phyloP scores from a whole-genome alignment of 2,329 filamentous ascomycete species.

The Tolypocladium tropicale region DNA sequence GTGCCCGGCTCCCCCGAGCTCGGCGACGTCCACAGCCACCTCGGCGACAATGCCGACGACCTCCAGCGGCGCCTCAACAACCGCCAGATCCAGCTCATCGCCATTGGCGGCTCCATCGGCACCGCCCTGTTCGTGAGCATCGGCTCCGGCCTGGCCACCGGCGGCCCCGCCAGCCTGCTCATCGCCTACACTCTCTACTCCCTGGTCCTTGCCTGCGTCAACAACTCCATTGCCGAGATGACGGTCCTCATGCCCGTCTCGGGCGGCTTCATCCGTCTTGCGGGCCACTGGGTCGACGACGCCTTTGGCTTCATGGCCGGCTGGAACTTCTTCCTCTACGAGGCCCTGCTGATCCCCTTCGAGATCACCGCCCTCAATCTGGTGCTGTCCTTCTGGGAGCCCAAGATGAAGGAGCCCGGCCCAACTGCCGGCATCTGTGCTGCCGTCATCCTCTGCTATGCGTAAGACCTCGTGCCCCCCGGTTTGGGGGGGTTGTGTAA shows the following conservation, averaged over 20 bases:
- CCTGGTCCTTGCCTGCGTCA: constrained; percentile 47
- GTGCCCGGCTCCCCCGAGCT: constrained; percentile 15
- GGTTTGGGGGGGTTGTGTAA: background rate
- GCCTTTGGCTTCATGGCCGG: constrained; percentile 45
- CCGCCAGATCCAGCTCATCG: constrained; percentile 48
- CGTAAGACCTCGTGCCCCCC: constrained; percentile 28
- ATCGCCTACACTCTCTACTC: constrained; percentile 49
- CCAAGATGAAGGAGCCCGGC: constrained; percentile 45
- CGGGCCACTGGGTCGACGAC: constrained; percentile 57
- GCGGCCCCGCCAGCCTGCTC: constrained; percentile 40
- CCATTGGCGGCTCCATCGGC: constrained; percentile 47
- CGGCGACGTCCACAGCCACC: constrained; percentile 9
- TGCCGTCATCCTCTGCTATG: constrained; percentile 44
- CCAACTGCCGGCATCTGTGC: constrained; percentile 56
- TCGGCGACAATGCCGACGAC: constrained; percentile 23
- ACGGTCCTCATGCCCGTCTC: constrained; percentile 50
- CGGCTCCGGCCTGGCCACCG: constrained; percentile 38
- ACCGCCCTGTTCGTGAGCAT: constrained; percentile 53
- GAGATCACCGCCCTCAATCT: constrained; percentile 31
- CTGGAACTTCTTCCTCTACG: constrained; percentile 36
- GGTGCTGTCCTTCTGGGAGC: constrained; percentile 29
- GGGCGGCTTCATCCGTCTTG: constrained; percentile 54
- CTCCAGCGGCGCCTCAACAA: constrained; percentile 40
- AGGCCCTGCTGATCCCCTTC: constrained; percentile 31
- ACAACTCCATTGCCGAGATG: constrained; percentile 59